Evolutionary conservation across 129 eudicot genomes (phyloP).

Genomic region (carrot (Daucus carota)): DNA sequence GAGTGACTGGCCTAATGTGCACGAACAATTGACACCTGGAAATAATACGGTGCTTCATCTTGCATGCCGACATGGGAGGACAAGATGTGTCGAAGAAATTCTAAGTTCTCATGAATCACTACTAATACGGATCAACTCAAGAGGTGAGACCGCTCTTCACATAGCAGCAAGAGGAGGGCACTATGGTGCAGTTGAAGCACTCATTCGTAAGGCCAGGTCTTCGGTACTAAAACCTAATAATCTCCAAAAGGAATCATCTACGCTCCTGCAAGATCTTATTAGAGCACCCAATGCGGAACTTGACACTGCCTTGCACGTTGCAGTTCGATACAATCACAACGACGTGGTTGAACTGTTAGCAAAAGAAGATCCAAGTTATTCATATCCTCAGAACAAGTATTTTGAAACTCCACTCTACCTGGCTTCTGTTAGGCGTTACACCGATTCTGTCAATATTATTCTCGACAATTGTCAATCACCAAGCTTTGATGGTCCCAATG

Average conservation of each 20-base stretch:
- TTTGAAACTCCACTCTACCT: not conserved
- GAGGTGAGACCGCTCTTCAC: constrained; percentile 5
- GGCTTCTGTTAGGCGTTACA: not conserved
- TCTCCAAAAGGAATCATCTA: not conserved
- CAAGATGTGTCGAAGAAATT: not conserved
- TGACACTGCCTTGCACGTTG: not conserved
- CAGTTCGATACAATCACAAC: not conserved
- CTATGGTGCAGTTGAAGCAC: not conserved
- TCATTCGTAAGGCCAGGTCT: not conserved
- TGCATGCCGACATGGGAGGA: not conserved
- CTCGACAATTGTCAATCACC: not conserved
- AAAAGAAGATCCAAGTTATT: too few species aligned
- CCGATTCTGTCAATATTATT: rapidly evolving
- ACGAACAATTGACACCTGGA: not conserved
- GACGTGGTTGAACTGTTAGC: not conserved
- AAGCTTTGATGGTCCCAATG: not conserved
- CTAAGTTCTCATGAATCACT: not conserved
- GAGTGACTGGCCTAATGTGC: not conserved
- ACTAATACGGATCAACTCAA: not conserved
- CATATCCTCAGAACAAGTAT: not conserved
- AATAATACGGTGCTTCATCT: not conserved
- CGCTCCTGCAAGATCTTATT: not conserved
- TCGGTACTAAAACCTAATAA: not conserved
- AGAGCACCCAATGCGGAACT: not conserved
- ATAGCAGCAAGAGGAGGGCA: not conserved